Conservation (phyloP, 1,284 basidiomycete genomes). For the Ganoderma lucidum region DNA sequence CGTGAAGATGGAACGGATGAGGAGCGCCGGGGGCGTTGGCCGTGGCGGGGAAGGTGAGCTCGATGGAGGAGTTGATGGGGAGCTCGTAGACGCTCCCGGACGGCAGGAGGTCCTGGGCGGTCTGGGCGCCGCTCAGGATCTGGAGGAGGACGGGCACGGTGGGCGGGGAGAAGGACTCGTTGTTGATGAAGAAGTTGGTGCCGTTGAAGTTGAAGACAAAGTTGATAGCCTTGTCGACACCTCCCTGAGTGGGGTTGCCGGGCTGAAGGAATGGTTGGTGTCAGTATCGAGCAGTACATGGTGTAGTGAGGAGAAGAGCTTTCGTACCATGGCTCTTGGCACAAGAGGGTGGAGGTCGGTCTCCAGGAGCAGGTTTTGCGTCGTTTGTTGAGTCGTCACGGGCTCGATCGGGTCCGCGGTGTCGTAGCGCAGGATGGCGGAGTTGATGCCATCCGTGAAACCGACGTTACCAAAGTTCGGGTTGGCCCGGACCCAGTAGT, state of each 20-base stretch:
- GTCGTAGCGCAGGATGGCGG: constrained; percentile 37
- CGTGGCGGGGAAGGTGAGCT: constrained; percentile 43
- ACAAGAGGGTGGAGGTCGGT: constrained; percentile 35
- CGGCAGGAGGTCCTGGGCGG: constrained; percentile 41
- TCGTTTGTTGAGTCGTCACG: constrained; percentile 39
- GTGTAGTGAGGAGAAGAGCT: too few relatives aligned
- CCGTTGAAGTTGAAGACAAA: constrained; percentile 33
- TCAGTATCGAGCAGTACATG: background rate
- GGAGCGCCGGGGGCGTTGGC: constrained; percentile 38
- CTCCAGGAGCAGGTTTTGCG: constrained; percentile 39
- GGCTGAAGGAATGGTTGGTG: constrained; percentile 32
- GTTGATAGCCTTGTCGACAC: constrained; percentile 41
- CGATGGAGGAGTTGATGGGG: constrained; percentile 41
- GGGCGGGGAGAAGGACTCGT: constrained; percentile 35
- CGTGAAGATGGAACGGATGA: constrained; percentile 51
- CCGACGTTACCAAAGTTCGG: constrained; percentile 43
- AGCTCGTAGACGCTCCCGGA: constrained; percentile 42
- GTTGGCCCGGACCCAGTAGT: constrained; percentile 33
- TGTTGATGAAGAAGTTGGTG: constrained; percentile 39
- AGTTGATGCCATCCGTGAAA: constrained; percentile 49
- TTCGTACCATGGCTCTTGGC: constrained; percentile 19
- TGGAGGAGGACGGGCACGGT: constrained; percentile 41
- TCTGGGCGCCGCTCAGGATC: constrained; percentile 39
- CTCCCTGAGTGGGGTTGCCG: constrained; percentile 36
- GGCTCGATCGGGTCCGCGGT: constrained; percentile 55